Evolutionary conservation across 2,329 filamentous ascomycete genomes (phyloP).

Genomic region (Tolypocladium endophyticum): DNA sequence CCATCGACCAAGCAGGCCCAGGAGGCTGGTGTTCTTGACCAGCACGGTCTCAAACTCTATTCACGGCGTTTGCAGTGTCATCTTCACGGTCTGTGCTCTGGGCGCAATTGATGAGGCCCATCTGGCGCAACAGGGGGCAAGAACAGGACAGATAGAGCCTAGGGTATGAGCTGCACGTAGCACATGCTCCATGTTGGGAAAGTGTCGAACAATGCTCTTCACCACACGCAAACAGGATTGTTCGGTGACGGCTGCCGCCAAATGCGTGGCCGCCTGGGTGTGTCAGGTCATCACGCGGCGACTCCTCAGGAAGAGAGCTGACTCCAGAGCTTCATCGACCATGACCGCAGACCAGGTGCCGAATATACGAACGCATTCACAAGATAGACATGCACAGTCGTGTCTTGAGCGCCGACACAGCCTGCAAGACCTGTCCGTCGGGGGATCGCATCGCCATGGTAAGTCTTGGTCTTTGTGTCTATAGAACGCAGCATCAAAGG

Average conservation of each 20-base stretch:
- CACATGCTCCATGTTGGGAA: not conserved
- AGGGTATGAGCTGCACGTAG: not conserved
- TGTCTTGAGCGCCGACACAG: not conserved
- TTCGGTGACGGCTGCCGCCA: not conserved
- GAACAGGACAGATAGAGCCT: not conserved
- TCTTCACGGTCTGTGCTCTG: not conserved
- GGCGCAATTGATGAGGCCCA: not conserved
- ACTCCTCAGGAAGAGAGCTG: not conserved
- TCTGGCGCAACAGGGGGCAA: not conserved
- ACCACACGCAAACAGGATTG: not conserved
- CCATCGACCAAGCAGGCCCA: not conserved
- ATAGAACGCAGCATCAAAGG: no score
- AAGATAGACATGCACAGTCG: not conserved
- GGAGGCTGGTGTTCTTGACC: not conserved
- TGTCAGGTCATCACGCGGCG: not conserved
- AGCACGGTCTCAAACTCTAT: not conserved
- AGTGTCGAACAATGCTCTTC: not conserved
- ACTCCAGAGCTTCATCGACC: not conserved
- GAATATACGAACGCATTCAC: not conserved
- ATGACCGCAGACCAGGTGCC: not conserved
- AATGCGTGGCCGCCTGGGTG: not conserved
- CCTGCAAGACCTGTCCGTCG: not conserved
- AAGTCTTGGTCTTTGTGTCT: no score
- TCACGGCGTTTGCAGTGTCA: not conserved
- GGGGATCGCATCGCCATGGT: no score